Conservation (phyloP, 108 stramenopile species). For the Cylindrotheca closterium region DNA sequence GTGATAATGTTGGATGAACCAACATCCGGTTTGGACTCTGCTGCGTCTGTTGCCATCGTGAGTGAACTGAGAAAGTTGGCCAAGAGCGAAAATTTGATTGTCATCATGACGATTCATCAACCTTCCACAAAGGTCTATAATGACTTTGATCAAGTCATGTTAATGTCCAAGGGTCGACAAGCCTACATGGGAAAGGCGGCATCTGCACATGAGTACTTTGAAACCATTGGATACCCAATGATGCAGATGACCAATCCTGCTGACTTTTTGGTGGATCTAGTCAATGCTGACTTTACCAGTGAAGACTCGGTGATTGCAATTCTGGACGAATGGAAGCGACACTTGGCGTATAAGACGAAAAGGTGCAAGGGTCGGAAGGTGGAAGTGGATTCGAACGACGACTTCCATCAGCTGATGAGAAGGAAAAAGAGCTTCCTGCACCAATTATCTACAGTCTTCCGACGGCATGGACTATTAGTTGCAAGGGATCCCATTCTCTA, state of each 20-base stretch:
- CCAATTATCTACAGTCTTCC: too few species aligned
- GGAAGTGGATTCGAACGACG: too few species aligned
- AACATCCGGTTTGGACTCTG: conserved; percentile 61
- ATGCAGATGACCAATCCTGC: conserved; percentile 73
- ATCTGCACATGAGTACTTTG: conserved; percentile 43
- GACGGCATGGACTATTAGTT: too few species aligned
- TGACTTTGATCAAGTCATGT: conserved; percentile 64
- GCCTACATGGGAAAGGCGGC: conserved; percentile 76
- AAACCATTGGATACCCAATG: conserved; percentile 37
- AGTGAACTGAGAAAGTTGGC: conserved; percentile 49
- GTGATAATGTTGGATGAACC: conserved; percentile 85
- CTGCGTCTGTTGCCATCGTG: conserved; percentile 62
- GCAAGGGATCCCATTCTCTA: too few species aligned
- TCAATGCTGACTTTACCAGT: conserved; percentile 50
- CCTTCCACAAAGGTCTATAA: conserved; percentile 71
- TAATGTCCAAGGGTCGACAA: conserved; percentile 71
- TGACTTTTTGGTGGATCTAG: conserved; percentile 82
- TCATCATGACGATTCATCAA: conserved; percentile 78
- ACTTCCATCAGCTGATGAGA: too few species aligned
- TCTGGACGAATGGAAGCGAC: too few species aligned
- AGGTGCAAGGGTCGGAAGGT: too few species aligned
- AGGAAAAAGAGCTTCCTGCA: too few species aligned
- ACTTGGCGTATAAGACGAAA: too few species aligned
- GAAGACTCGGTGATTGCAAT: too few species aligned
- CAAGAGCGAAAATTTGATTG: conserved; percentile 43